A percentile compares a stretch with the other conserved stretches of the same genome.
Evolutionary conservation across 148 eudicot genomes (phyloP).

Genomic region (Diospyros lotus): DNA sequence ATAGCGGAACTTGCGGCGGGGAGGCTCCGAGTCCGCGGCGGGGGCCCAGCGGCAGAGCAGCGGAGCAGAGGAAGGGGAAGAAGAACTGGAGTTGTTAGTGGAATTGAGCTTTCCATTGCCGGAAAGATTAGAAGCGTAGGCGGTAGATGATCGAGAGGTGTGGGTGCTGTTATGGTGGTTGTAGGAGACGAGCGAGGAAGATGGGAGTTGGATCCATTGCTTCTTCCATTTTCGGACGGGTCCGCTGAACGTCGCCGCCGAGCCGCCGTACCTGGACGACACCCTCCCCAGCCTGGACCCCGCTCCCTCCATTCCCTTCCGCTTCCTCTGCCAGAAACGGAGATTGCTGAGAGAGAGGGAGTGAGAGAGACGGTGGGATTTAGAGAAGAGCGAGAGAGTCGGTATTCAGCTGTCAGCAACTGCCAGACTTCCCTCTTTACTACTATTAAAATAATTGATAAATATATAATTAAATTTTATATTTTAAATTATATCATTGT

Average conservation of each 20-base stretch:
- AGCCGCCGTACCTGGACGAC: constrained; percentile 49
- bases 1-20: constrained; percentile 54
- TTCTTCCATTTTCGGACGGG: constrained; percentile 56
- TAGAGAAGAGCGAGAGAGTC: no score
- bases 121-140: neutral
- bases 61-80: constrained; percentile 17
- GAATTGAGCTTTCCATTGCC: constrained; percentile 10
- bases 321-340: neutral
- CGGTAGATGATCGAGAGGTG: constrained; percentile 10
- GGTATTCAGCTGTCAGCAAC: no score
- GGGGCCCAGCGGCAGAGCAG: constrained; percentile 71
- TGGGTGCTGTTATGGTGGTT: constrained; percentile 4
- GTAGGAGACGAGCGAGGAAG: constrained; percentile 22
- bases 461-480: no score
- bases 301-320: constrained; percentile 53
- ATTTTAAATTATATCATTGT: no score
- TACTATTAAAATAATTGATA: no score
- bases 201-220: constrained; percentile 53
- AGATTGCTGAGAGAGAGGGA: neutral
- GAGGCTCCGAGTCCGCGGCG: constrained; percentile 21
- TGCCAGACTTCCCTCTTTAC: no score
- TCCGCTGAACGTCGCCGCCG: constrained; percentile 42
- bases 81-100: constrained; percentile 9
- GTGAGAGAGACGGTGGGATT: no score
- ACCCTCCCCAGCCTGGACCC: constrained; percentile 53